Percentiles rank a stretch among this genome's conserved stretches.
These are phyloP conservation scores for Penicillium canariense DNA, from an alignment of 495 filamentous ascomycete species.

Conservation along the genomic window DNA sequence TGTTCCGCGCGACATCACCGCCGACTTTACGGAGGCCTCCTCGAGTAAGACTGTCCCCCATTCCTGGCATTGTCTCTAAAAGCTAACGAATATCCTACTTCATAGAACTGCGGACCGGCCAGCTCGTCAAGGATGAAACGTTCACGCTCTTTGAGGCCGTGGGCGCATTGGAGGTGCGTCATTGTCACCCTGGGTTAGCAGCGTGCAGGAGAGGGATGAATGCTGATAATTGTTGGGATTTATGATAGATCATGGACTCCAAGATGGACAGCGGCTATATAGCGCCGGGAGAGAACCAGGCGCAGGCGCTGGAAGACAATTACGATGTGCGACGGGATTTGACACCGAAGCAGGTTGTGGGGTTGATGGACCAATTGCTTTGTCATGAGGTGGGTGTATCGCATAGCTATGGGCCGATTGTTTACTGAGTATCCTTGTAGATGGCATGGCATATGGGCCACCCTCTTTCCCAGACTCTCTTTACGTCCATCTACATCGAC, in stretches of 20 bases:
- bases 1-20: conserved; percentile 71
- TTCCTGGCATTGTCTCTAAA: not conserved
- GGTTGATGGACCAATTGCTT: conserved; percentile 91
- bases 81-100: conserved; percentile 10
- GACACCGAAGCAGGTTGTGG: conserved; percentile 75
- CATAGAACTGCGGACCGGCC: conserved; percentile 70
- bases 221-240: conserved; percentile 13
- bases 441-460: conserved; percentile 97
- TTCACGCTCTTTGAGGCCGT: conserved; percentile 95
- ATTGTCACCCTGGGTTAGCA: conserved; percentile 6
- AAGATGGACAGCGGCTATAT: conserved; percentile 97
- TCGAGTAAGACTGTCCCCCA: conserved; percentile 51
- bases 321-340: conserved; percentile 75
- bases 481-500: conserved; percentile 93
- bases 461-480: conserved; percentile 89
- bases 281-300: conserved; percentile 63
- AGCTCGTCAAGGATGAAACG: conserved; percentile 88
- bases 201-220: not conserved
- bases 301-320: conserved; percentile 65
- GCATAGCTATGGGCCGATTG: not conserved
- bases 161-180: conserved; percentile 83
- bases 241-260: conserved; percentile 84
- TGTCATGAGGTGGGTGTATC: conserved; percentile 69
- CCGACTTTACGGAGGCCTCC: conserved; percentile 67
- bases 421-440: conserved; percentile 46